Evolutionary conservation across 2,329 filamentous ascomycete genomes (phyloP), one percentile per base, ranked within the genome.

Genomic region (Verticillium albo-atrum): DNA sequence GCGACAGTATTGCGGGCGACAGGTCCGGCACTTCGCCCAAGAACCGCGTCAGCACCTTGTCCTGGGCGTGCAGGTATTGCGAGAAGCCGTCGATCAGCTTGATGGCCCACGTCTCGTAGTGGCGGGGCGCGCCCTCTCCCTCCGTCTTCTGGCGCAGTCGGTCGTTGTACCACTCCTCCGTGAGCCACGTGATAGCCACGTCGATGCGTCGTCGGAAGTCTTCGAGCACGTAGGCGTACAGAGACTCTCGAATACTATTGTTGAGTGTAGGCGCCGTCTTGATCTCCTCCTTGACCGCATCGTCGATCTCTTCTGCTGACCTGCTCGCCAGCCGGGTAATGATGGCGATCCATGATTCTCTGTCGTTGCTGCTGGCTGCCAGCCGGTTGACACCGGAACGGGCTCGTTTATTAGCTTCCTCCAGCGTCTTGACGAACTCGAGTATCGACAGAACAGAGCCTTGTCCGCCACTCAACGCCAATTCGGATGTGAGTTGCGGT

Each of bases 91-190:
- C 92, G 20, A 99, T 81, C n/a, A 98, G 81, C 61, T 88, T 89
- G 62, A 93, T 75, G 2, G 87, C 86, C 83, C 90, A 96, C 68
- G 86, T 86, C 61, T 92, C 87, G 73, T 97, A 97, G 72, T 95
- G 85, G 34, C 82, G 70, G 3, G 83, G 79, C 7, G 82, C 80
- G 47, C 81, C 78, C 12, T 72, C 71, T 34, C 72, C 73, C n/a
- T 70, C 69, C 7, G 42, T 50, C 58, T 73, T 78, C 60, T 69
- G 77, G 62, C 72, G 76, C 64, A 77, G 75, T 72, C 74, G 87
- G 72, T 98, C 94, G 68, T 93, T 96, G 74, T 97, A 98, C 94
- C 95, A 99, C 75, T 99, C 95, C 73, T 99, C 95, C 67, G 89
- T 96, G 17, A 99, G 82, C 95, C 95, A 99, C 7, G 89, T 88